These are phyloP conservation scores for Euphorbia tirucalli DNA, from an alignment of 345 rosid species.

Conservation along the genomic window DNA sequence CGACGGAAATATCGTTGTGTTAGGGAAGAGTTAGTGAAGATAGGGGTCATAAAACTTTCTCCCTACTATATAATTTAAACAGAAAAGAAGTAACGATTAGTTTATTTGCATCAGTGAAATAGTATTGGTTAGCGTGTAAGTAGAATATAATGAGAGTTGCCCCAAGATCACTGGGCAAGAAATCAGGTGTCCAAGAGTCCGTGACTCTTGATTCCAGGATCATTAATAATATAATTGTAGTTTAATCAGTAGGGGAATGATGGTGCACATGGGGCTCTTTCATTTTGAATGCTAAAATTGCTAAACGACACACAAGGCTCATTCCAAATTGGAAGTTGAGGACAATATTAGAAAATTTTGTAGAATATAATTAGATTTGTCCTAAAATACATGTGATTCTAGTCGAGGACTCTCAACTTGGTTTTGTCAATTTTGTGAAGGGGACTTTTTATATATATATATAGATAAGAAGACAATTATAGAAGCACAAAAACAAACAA, in stretches of 20 bases:
- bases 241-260: not conserved
- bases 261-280: conserved; percentile 13
- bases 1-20: too few relatives aligned
- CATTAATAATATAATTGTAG: too few relatives aligned
- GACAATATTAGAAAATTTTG: not conserved
- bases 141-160: too few relatives aligned
- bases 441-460: too few relatives aligned
- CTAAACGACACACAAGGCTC: not conserved
- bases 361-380: not conserved
- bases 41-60: too few relatives aligned
- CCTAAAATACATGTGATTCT: not conserved
- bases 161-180: too few relatives aligned
- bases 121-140: too few relatives aligned
- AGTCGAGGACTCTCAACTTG: not conserved
- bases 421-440: not conserved
- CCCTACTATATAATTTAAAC: too few relatives aligned
- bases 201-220: conserved; percentile 13
- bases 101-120: too few relatives aligned
- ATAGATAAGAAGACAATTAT: not conserved
- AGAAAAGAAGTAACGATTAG: too few relatives aligned
- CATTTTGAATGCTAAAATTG: not conserved
- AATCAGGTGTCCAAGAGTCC: conserved; percentile 14
- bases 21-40: too few relatives aligned
- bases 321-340: not conserved
- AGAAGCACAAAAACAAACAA: not conserved